A percentile compares a stretch with the other conserved stretches of the same genome.
phyloP scores from a whole-genome alignment of 805 yeast genomes.

The Metschnikowia noctiluminum region DNA sequence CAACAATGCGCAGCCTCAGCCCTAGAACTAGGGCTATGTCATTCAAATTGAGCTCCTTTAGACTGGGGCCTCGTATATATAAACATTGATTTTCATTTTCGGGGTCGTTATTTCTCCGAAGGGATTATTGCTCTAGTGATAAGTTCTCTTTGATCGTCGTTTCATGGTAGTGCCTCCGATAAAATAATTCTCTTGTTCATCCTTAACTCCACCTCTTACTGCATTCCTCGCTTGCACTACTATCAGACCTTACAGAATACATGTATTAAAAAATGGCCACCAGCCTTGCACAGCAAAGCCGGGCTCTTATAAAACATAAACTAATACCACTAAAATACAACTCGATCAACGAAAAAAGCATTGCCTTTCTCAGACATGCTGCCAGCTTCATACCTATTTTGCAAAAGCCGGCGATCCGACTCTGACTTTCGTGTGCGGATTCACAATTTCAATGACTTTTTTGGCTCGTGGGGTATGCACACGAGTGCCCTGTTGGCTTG shows the following conservation, averaged over 20 bases:
- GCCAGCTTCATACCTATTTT: slow-evolving; percentile 3
- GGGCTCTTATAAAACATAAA: slow-evolving; percentile 7
- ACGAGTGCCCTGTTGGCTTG: slow-evolving; percentile 20
- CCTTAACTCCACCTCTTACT: too few relatives aligned
- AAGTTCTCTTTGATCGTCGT: too few relatives aligned
- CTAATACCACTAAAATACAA: slow-evolving; percentile 10
- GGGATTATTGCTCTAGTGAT: too few relatives aligned
- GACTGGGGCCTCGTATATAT: too few relatives aligned
- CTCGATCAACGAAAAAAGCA: slow-evolving; percentile 5
- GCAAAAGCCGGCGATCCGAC: slow-evolving; percentile 46
- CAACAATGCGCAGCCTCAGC: too few relatives aligned
- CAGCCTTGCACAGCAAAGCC: slow-evolving; percentile 12
- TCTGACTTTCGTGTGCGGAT: slow-evolving; percentile 58
- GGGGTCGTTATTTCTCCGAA: too few relatives aligned
- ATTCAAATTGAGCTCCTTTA: too few relatives aligned
- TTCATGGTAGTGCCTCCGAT: too few relatives aligned
- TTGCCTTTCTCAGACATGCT: neutral
- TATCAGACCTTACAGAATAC: neutral
- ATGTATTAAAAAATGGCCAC: slow-evolving; percentile 6
- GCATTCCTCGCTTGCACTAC: neutral
- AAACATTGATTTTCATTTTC: too few relatives aligned
- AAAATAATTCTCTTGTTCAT: too few relatives aligned
- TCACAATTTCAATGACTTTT: slow-evolving; percentile 59
- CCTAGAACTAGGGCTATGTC: too few relatives aligned
- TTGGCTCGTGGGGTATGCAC: slow-evolving; percentile 55